Evolutionary conservation across 805 yeast species (phyloP).

Genomic region (Clavispora vitiphila): DNA sequence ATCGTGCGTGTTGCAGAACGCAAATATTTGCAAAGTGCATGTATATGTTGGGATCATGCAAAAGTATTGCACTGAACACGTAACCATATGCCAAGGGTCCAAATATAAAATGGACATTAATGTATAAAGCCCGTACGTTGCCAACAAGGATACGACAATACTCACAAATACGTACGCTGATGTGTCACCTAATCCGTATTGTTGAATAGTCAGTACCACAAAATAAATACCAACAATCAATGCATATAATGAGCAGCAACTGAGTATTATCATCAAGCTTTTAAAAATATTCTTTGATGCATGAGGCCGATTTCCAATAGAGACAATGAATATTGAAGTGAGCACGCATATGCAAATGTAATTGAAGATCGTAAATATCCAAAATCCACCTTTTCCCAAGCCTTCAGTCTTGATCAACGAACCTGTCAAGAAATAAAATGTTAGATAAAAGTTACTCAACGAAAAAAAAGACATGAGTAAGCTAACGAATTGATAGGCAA

Average conservation of each 20-base stretch:
- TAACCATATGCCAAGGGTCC: constrained; percentile 95
- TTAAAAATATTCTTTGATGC: constrained; percentile 83
- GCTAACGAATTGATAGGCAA: constrained; percentile 19
- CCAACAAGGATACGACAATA: constrained; percentile 75
- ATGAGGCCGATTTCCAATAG: constrained; percentile 97
- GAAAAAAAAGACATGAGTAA: constrained; percentile 22
- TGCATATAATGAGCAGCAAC: constrained; percentile 78
- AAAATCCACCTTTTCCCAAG: constrained; percentile 71
- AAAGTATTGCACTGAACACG: constrained; percentile 85
- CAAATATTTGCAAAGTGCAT: constrained; percentile 89
- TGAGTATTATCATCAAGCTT: constrained; percentile 63
- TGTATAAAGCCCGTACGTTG: constrained; percentile 88
- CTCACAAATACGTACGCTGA: constrained; percentile 57
- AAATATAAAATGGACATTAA: constrained; percentile 78
- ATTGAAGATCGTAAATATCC: constrained; percentile 79
- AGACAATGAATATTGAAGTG: constrained; percentile 83
- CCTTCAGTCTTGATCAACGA: constrained; percentile 47
- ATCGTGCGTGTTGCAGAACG: constrained; percentile 97
- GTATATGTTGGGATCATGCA: constrained; percentile 86
- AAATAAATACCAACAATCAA: constrained; percentile 78
- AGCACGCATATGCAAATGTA: constrained; percentile 78
- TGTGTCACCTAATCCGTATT: constrained; percentile 36
- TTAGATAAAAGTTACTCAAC: constrained; percentile 24
- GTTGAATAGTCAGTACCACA: constrained; percentile 50
- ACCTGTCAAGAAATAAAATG: constrained; percentile 23